Conservation (phyloP, 2,329 filamentous ascomycete species). For the Zasmidium cellare region DNA sequence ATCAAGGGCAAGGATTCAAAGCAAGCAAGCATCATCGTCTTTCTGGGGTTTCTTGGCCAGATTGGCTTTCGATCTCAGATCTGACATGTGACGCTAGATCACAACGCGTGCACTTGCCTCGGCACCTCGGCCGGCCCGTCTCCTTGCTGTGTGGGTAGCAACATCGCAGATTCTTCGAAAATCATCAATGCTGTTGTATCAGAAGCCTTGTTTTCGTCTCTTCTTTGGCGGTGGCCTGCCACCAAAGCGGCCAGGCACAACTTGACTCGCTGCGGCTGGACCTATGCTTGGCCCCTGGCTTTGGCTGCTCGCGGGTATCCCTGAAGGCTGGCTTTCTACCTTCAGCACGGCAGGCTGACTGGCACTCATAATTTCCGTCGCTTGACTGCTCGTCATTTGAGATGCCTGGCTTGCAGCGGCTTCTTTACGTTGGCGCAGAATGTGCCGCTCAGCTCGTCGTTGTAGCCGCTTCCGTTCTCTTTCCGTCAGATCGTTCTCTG, state of each 20-base stretch:
- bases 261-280: slow-evolving; percentile 32
- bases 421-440: slow-evolving; percentile 43
- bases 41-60: slow-evolving; percentile 12
- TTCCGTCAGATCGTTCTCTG: slow-evolving; percentile 39
- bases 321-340: slow-evolving; percentile 12
- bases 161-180: no score
- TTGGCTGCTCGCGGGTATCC: slow-evolving; percentile 25
- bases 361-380: slow-evolving; percentile 29
- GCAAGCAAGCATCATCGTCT: slow-evolving; percentile 1
- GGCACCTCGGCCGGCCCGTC: slow-evolving; percentile 8
- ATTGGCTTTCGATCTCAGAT: slow-evolving; percentile 6
- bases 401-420: slow-evolving; percentile 28
- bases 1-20: slow-evolving; percentile 3
- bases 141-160: neutral
- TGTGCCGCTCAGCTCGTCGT: slow-evolving; percentile 41
- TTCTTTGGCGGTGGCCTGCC: slow-evolving; percentile 43
- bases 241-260: slow-evolving; percentile 34
- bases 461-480: slow-evolving; percentile 38
- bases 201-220: slow-evolving; percentile 43
- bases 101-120: slow-evolving; percentile 3
- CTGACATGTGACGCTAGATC: slow-evolving; percentile 8
- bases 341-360: slow-evolving; percentile 25
- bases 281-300: slow-evolving; percentile 11
- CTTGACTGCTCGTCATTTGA: slow-evolving; percentile 31
- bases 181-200: no score